Conservation (phyloP, 2,329 filamentous ascomycete species). For the Phoma herbarum region DNA sequence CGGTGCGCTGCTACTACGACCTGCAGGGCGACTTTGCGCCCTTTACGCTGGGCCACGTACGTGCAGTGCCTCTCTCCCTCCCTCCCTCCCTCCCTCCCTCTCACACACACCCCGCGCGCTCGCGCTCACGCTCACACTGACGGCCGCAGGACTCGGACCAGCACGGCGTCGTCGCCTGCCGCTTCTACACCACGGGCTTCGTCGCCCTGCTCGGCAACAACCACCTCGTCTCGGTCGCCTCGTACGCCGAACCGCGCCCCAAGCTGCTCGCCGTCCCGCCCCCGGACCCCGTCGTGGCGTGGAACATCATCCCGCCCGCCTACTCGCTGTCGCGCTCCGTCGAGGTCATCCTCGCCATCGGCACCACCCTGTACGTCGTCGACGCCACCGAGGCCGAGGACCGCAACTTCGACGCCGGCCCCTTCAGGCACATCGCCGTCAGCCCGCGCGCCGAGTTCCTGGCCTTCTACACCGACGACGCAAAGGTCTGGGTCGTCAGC, state of each 20-base stretch:
- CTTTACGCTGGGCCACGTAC: slow-evolving; percentile 82
- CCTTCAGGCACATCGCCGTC: slow-evolving; percentile 88
- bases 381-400: slow-evolving; percentile 93
- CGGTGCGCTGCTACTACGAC: slow-evolving; percentile 87
- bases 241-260: slow-evolving; percentile 89
- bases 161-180: slow-evolving; percentile 84
- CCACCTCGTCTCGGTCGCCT: slow-evolving; percentile 82
- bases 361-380: slow-evolving; percentile 82
- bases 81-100: too few relatives aligned
- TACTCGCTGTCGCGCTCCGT: slow-evolving; percentile 92
- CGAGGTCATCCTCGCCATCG: slow-evolving; percentile 87
- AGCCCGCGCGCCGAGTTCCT: slow-evolving; percentile 91
- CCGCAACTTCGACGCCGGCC: slow-evolving; percentile 86
- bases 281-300: slow-evolving; percentile 81
- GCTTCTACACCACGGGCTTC: slow-evolving; percentile 91
- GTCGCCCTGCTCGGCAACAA: slow-evolving; percentile 92
- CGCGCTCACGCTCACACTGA: neutral
- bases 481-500: slow-evolving; percentile 88
- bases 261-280: slow-evolving; percentile 80
- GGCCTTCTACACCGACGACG: slow-evolving; percentile 84
- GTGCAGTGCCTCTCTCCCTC: too few relatives aligned
- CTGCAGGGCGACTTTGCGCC: slow-evolving; percentile 95
- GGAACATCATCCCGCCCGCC: slow-evolving; percentile 86
- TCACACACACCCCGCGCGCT: neutral
- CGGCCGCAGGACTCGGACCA: slow-evolving; percentile 72